Percentiles rank a stretch among this genome's conserved stretches.
phyloP scores from a whole-genome alignment of 2,329 filamentous ascomycete species.

The Stenocarpella maydis region DNA sequence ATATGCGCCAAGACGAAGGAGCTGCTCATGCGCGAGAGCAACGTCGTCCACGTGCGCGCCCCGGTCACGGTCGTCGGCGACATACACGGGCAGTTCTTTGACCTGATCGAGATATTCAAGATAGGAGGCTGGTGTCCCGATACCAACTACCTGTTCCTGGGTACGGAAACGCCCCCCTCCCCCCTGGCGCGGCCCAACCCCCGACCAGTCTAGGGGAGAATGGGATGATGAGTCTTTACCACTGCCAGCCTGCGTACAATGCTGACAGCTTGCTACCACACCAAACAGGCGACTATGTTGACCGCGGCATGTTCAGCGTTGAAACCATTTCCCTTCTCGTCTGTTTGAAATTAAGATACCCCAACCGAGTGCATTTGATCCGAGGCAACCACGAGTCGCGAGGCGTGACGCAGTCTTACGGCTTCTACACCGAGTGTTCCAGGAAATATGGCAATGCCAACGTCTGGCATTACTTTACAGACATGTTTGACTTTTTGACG shows the following conservation, averaged over 20 bases:
- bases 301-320: conserved; percentile 97
- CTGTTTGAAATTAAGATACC: conserved; percentile 96
- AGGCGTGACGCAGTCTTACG: conserved; percentile 97
- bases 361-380: conserved; percentile 93
- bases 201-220: background rate
- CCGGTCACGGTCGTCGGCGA: conserved; percentile 98
- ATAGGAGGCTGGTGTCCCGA: conserved; percentile 97
- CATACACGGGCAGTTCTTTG: conserved; percentile 98
- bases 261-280: conserved; percentile 26
- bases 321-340: conserved; percentile 98
- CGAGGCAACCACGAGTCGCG: conserved; percentile 98
- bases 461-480: conserved; percentile 99
- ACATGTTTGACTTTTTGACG: conserved; percentile 99
- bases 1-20: conserved; percentile 99
- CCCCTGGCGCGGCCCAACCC: too few relatives aligned
- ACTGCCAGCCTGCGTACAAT: background rate
- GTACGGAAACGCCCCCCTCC: conserved; percentile 54
- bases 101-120: conserved; percentile 98
- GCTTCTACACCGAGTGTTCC: conserved; percentile 98
- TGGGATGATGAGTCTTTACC: background rate
- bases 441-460: conserved; percentile 98
- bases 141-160: conserved; percentile 97
- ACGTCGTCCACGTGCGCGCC: conserved; percentile 95
- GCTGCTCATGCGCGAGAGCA: conserved; percentile 99
- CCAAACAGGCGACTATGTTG: conserved; percentile 87